phyloP scores from a whole-genome alignment of 345 rosid species.

The Linum trigynum region DNA sequence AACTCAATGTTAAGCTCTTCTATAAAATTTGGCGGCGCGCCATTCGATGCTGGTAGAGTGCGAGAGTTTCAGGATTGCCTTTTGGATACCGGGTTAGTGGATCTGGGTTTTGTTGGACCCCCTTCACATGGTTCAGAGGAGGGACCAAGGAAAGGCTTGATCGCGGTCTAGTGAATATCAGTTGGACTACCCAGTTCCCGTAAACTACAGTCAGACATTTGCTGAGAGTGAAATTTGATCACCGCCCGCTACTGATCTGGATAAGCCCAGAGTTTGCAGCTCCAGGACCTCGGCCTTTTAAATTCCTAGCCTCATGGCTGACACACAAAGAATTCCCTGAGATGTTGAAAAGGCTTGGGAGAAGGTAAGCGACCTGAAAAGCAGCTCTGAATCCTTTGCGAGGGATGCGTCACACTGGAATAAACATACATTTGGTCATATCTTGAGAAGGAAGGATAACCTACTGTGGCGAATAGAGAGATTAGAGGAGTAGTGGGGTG shows the following conservation, averaged over 20 bases:
- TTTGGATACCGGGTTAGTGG: too few relatives aligned
- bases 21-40: too few relatives aligned
- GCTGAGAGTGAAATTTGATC: not conserved
- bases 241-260: not conserved
- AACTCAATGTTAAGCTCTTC: too few relatives aligned
- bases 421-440: not conserved
- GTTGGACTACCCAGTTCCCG: not conserved
- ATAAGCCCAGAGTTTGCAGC: not conserved
- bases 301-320: not conserved
- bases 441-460: not conserved
- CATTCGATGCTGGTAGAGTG: too few relatives aligned
- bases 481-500: not conserved
- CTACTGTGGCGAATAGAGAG: not conserved
- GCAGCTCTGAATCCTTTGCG: not conserved
- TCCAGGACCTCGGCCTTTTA: not conserved
- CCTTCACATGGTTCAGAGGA: too few relatives aligned
- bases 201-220: not conserved
- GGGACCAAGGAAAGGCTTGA: not conserved
- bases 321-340: not conserved
- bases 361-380: not conserved
- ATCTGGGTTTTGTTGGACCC: too few relatives aligned
- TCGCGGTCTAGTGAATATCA: not conserved
- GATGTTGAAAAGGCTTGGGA: not conserved
- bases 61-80: too few relatives aligned
- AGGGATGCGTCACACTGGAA: not conserved